A percentile compares a stretch with the other conserved stretches of the same genome.
Conservation (phyloP, 2,329 filamentous ascomycete genomes). For the Pestalotiopsis sp. region DNA sequence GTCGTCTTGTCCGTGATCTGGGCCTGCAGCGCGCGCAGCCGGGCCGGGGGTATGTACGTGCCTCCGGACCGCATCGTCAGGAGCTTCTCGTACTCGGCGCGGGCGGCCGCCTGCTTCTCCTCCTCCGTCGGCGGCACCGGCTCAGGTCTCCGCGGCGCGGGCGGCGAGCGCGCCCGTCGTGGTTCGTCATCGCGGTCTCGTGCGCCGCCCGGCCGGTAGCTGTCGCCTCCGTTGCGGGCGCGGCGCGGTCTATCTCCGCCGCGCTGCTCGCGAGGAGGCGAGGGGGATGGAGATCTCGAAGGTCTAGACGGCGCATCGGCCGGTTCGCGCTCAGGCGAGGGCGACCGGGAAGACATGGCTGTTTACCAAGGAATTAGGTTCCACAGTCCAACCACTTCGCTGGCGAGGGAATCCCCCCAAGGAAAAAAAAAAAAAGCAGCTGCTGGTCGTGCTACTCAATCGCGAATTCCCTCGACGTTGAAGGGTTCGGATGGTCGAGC, state of each 20-base stretch:
- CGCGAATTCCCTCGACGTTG: neutral
- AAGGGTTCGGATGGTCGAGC: neutral
- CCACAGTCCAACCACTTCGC: neutral
- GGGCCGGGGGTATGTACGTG: slow-evolving; percentile 92
- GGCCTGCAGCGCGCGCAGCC: slow-evolving; percentile 87
- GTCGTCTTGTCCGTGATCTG: slow-evolving; percentile 96
- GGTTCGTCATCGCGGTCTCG: slow-evolving; percentile 10
- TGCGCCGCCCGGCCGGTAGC: slow-evolving; percentile 45
- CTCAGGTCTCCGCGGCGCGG: slow-evolving; percentile 19
- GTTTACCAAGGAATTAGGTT: neutral
- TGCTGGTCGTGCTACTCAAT: neutral
- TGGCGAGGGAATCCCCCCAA: neutral
- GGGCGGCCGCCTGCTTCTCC: slow-evolving; percentile 84
- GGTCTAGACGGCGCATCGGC: neutral
- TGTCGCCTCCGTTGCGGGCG: slow-evolving; percentile 50
- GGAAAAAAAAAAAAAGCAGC: neutral
- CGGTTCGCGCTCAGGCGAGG: neutral
- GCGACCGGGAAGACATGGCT: slow-evolving; percentile 4
- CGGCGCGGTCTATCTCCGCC: slow-evolving; percentile 28
- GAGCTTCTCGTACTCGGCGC: slow-evolving; percentile 92
- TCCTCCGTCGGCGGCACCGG: slow-evolving; percentile 62
- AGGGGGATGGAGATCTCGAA: slow-evolving; percentile 26
- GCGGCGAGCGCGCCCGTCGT: slow-evolving; percentile 16
- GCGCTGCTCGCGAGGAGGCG: slow-evolving; percentile 31
- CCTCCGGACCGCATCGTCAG: slow-evolving; percentile 92